Conservation (phyloP, 495 filamentous ascomycete species). For the Tuber aestivum region DNA sequence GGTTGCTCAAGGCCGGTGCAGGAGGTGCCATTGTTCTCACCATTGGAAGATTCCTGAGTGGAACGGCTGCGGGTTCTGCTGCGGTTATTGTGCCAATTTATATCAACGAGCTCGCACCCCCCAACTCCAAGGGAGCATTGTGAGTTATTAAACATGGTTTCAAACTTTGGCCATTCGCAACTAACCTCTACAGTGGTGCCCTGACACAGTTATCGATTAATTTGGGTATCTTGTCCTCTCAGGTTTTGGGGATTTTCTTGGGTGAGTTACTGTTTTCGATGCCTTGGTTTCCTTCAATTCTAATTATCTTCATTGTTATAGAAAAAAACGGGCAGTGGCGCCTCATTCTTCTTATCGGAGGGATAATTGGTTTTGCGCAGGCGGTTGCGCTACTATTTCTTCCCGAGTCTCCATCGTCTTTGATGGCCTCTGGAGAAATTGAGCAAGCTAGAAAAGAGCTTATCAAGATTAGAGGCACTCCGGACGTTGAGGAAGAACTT, state of each 20-base stretch:
- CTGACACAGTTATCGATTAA: slow-evolving; percentile 94
- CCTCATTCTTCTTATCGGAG: slow-evolving; percentile 69
- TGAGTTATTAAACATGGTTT: slow-evolving; percentile 17
- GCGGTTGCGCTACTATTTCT: slow-evolving; percentile 60
- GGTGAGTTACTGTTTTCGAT: slow-evolving; percentile 48
- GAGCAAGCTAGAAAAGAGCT: slow-evolving; percentile 59
- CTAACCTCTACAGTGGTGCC: slow-evolving; percentile 51
- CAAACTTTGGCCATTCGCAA: neutral
- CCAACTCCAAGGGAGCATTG: slow-evolving; percentile 70
- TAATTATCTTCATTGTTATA: slow-evolving; percentile 11
- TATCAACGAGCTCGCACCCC: slow-evolving; percentile 83
- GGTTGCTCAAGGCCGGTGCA: slow-evolving; percentile 65
- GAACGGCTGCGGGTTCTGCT: slow-evolving; percentile 75
- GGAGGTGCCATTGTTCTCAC: slow-evolving; percentile 60
- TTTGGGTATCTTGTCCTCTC: slow-evolving; percentile 79
- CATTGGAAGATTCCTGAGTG: slow-evolving; percentile 70
- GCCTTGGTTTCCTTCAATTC: neutral
- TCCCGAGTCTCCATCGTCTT: slow-evolving; percentile 81
- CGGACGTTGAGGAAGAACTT: slow-evolving; percentile 69
- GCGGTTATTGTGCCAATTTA: slow-evolving; percentile 95
- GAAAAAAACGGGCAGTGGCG: slow-evolving; percentile 63
- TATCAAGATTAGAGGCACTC: slow-evolving; percentile 66
- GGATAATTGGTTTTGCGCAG: slow-evolving; percentile 61
- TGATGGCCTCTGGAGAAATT: slow-evolving; percentile 61
- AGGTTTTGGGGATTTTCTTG: slow-evolving; percentile 78